Base-by-base conservation (phyloP, 2,329 filamentous ascomycete genomes). In the Penicillium decumbens region DNA sequence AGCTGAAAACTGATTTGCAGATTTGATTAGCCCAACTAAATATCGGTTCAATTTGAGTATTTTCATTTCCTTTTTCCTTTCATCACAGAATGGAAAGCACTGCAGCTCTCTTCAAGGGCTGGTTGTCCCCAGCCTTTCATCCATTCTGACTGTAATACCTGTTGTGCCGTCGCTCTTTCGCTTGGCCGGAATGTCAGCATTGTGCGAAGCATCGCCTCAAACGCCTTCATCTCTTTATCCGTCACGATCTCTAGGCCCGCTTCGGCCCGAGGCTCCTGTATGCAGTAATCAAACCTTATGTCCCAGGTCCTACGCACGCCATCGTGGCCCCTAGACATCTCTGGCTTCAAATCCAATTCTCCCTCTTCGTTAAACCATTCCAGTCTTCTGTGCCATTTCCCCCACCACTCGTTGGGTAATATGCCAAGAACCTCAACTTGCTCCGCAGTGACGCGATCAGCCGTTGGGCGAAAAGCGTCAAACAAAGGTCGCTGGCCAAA, bases 401-500 rank as follows among this genome's bases (percentile, higher is more conserved):
- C 42, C 55, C 64, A 63, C 56, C 57, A 58, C n/a, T 64, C 55
- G 15, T 49, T 41, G 13, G 60, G 59, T 51, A 66, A 60, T n/a
- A 50, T 43, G 5, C 66, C 60, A 28, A 65, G 55, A 2, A 47
- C 49, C 28, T 67, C 58, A 32, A 68, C 56, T 51, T 67, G 63
- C 45, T 67, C 53, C 7, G 49, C 43, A 6, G 58, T 65, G 7
- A 64, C 54, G 3, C 60, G 53, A 35, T 68, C 64, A 9, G 49
- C 44, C 8, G 49, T 53, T 23, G 58, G 27, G 6, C 56, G 51
- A 32, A 64, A 60, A 1, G 53, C 53, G 4, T 61, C 60, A 43
- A 68, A 63, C 32, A 67, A 55, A 15, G 62, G 50, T 25, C 59
- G 54, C 18, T 61, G 53, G 12, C 59, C 64, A 25, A 73, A 45